These are phyloP conservation scores for Phyllosticta paracitricarpa DNA, from an alignment of 2,329 filamentous ascomycete species.

Conservation along the genomic window DNA sequence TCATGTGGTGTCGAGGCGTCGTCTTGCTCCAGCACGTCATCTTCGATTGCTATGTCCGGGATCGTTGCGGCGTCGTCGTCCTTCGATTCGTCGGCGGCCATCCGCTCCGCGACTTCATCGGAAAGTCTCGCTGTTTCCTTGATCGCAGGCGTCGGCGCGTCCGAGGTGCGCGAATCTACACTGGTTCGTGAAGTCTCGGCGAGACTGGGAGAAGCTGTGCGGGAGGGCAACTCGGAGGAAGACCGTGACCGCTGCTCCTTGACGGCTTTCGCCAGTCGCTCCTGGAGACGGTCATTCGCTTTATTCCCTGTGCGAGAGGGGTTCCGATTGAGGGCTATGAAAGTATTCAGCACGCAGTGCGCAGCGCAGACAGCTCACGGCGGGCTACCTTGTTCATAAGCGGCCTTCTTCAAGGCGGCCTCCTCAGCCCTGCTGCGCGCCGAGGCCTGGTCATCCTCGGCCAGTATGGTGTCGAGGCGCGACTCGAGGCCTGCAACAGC, in stretches of 20 bases:
- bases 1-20: not conserved
- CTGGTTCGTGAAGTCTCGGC: slow-evolving; percentile 35
- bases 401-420: slow-evolving; percentile 22
- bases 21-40: not conserved
- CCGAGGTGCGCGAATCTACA: slow-evolving; percentile 31
- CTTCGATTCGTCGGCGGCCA: not conserved
- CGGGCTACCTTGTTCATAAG: slow-evolving; percentile 24
- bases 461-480: slow-evolving; percentile 79
- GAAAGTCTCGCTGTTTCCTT: not conserved
- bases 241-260: slow-evolving; percentile 43
- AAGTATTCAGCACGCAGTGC: slow-evolving; percentile 15
- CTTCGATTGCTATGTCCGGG: not conserved
- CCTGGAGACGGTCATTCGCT: slow-evolving; percentile 76
- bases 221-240: slow-evolving; percentile 41
- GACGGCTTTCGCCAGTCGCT: slow-evolving; percentile 77
- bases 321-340: slow-evolving; percentile 46
- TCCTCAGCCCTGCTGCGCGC: slow-evolving; percentile 33
- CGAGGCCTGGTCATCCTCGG: slow-evolving; percentile 57
- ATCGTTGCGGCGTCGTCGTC: not conserved
- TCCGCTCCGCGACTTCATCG: not conserved
- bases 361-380: not conserved
- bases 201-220: slow-evolving; percentile 43
- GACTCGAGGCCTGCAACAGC: slow-evolving; percentile 92
- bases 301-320: slow-evolving; percentile 51
- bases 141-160: slow-evolving; percentile 16